Evolutionary conservation across 495 filamentous ascomycete genomes (phyloP).

Genomic region (Aspergillus avenaceus): DNA sequence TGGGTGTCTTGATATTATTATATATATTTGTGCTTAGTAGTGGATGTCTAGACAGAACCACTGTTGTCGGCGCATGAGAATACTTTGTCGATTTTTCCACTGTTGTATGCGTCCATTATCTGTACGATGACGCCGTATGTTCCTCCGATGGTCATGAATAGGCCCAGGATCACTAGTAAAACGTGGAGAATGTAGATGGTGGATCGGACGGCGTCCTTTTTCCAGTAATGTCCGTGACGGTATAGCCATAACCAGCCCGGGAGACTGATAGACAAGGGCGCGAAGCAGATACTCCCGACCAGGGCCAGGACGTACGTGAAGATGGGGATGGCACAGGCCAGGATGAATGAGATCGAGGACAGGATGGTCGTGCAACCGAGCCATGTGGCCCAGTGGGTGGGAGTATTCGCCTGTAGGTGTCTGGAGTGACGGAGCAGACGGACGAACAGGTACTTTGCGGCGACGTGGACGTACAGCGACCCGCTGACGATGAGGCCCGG

Average conservation of each 20-base stretch:
- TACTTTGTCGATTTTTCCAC: conserved; percentile 31
- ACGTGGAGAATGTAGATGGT: conserved; percentile 23
- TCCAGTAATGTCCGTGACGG: conserved; percentile 34
- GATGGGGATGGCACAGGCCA: conserved; percentile 67
- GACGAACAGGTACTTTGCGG: conserved; percentile 61
- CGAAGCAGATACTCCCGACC: conserved; percentile 34
- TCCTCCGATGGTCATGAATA: conserved; percentile 38
- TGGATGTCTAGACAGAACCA: conserved; percentile 14
- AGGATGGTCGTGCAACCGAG: conserved; percentile 48
- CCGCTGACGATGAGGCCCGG: conserved; percentile 53
- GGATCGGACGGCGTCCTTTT: conserved; percentile 12
- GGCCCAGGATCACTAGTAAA: conserved; percentile 27
- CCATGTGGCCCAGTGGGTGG: conserved; percentile 50
- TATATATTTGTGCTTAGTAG: neutral
- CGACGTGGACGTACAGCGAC: conserved; percentile 62
- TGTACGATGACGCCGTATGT: conserved; percentile 37
- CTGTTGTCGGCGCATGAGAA: conserved; percentile 42
- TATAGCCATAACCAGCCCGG: conserved; percentile 47
- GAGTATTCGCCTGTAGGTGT: conserved; percentile 53
- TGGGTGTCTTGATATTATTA: too few relatives aligned
- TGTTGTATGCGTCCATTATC: conserved; percentile 33
- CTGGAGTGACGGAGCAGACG: conserved; percentile 50
- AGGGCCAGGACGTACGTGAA: conserved; percentile 60
- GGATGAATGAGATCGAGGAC: conserved; percentile 58
- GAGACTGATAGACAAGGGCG: conserved; percentile 36